A percentile compares a stretch with the other conserved stretches of the same genome.
These are phyloP conservation scores for Potentilla sterilis DNA, from an alignment of 306 rosid species.

Conservation along the genomic window DNA sequence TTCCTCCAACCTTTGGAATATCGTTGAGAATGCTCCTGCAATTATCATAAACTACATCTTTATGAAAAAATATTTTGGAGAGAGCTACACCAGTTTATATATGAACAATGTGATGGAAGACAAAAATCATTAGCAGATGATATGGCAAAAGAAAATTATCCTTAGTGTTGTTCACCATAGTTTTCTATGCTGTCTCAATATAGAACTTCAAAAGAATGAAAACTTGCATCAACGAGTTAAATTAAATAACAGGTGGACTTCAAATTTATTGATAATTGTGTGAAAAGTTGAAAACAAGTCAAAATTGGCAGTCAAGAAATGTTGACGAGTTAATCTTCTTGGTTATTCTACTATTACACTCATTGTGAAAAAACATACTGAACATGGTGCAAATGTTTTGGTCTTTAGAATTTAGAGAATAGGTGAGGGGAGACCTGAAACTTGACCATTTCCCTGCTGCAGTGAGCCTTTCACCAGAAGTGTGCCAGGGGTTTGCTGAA, in stretches of 20 bases:
- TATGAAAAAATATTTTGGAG: neutral
- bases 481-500: constrained; percentile 86
- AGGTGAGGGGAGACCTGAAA: constrained; percentile 52
- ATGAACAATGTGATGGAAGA: neutral
- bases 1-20: constrained; percentile 60
- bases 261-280: neutral
- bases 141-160: neutral
- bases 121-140: neutral
- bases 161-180: neutral
- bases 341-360: neutral
- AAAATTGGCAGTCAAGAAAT: neutral
- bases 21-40: constrained; percentile 61
- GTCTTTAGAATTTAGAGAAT: neutral
- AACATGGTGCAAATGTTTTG: neutral
- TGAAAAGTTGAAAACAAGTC: neutral
- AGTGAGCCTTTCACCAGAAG: constrained; percentile 82
- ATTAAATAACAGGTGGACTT: neutral
- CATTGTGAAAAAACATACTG: neutral
- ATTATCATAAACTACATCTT: constrained; percentile 14
- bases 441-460: constrained; percentile 47
- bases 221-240: neutral
- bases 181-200: neutral
- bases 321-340: neutral
- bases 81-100: no score
- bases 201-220: neutral